Conservation (phyloP, 108 stramenopile species). For the Chaetoceros tenuissimus region DNA sequence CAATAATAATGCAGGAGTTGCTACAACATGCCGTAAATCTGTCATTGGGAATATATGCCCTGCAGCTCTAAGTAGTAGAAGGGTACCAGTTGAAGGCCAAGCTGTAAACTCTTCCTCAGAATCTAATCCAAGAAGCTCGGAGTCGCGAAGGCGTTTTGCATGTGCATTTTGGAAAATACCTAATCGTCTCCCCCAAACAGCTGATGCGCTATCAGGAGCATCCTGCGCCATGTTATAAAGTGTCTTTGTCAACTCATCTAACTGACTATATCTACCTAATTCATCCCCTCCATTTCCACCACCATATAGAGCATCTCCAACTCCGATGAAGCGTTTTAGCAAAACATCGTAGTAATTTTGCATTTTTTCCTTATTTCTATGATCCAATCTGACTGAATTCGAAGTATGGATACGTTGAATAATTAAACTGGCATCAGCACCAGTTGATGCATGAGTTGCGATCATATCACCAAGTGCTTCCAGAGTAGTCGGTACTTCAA, state of each 20-base stretch:
- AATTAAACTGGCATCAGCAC: conserved; percentile 69
- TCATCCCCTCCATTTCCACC: conserved; percentile 70
- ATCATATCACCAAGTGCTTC: conserved; percentile 87
- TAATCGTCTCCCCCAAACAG: conserved; percentile 74
- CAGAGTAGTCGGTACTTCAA: conserved; percentile 84
- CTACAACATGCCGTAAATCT: conserved; percentile 84
- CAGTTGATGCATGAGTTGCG: conserved; percentile 61
- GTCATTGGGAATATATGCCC: conserved; percentile 87
- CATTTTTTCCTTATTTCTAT: conserved; percentile 84
- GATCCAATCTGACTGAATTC: conserved; percentile 78
- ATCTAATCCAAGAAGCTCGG: conserved; percentile 39
- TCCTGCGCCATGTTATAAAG: conserved; percentile 81
- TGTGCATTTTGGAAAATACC: conserved; percentile 80
- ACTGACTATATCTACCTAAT: conserved; percentile 63
- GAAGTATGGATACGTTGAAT: conserved; percentile 72
- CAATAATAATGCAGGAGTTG: conserved; percentile 74
- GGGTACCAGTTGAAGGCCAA: conserved; percentile 82
- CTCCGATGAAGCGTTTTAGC: conserved; percentile 77
- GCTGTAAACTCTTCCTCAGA: conserved; percentile 45
- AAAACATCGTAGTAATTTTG: conserved; percentile 93
- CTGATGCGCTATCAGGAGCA: conserved; percentile 71
- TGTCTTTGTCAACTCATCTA: conserved; percentile 54
- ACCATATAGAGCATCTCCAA: conserved; percentile 71
- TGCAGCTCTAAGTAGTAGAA: conserved; percentile 73
- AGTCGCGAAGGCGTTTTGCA: conserved; percentile 77